These are phyloP conservation scores for Plenodomus biglobosus DNA, from an alignment of 2,329 filamentous ascomycete species.

Conservation along the genomic window DNA sequence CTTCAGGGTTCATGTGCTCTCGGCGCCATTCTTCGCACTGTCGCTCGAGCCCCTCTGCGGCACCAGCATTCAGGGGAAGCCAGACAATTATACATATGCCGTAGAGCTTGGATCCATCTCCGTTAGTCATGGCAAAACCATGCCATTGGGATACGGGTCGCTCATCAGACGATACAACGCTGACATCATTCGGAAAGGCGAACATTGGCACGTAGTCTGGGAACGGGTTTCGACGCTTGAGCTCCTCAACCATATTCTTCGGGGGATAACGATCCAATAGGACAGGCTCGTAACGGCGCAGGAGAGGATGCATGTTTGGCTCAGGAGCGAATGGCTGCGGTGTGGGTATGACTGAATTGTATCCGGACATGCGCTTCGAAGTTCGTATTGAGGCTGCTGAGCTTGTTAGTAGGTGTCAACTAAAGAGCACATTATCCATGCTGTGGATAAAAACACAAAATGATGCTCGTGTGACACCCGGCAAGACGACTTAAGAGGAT, in stretches of 20 bases:
- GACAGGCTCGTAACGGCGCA: conserved; percentile 93
- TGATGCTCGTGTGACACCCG: background rate
- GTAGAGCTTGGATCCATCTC: conserved; percentile 88
- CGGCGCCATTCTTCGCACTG: conserved; percentile 56
- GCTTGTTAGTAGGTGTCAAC: conserved; percentile 27
- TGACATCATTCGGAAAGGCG: conserved; percentile 96
- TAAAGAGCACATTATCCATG: conserved; percentile 27
- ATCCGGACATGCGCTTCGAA: conserved; percentile 87
- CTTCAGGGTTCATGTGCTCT: conserved; percentile 81
- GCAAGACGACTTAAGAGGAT: background rate
- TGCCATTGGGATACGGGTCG: conserved; percentile 97
- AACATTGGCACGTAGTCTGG: conserved; percentile 99
- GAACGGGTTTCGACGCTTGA: conserved; percentile 78
- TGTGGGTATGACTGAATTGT: conserved; percentile 94
- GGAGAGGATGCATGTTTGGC: conserved; percentile 92
- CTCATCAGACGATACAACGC: conserved; percentile 93
- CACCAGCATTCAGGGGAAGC: conserved; percentile 79
- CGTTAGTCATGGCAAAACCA: conserved; percentile 95
- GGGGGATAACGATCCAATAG: conserved; percentile 91
- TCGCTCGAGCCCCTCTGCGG: conserved; percentile 80
- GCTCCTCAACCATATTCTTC: conserved; percentile 76
- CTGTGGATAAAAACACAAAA: background rate
- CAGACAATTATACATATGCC: conserved; percentile 90
- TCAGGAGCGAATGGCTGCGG: conserved; percentile 88
- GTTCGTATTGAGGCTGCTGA: conserved; percentile 68